Percentiles rank a stretch among this genome's conserved stretches.
These are phyloP conservation scores for Prunus padus DNA, from an alignment of 306 rosid genomes.

Conservation along the genomic window DNA sequence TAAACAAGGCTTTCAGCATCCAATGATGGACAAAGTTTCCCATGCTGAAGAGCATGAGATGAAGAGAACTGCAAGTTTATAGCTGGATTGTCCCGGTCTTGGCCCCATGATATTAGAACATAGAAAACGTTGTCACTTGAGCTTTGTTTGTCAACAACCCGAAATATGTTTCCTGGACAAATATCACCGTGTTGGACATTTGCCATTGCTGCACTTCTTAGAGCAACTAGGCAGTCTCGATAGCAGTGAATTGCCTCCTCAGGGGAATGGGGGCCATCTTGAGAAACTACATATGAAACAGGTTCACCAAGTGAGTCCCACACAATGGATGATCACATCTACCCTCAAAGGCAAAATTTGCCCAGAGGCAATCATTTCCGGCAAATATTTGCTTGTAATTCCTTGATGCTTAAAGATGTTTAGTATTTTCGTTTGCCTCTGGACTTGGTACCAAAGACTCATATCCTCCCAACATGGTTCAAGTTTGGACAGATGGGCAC, in stretches of 20 bases:
- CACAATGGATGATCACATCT: constrained; percentile 87
- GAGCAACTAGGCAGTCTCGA: constrained; percentile 72
- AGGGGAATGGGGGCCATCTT: constrained; percentile 56
- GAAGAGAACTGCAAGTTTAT: constrained; percentile 85
- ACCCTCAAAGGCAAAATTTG: constrained; percentile 66
- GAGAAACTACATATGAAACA: constrained; percentile 51
- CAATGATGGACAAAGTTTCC: constrained; percentile 87
- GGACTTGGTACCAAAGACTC: constrained; percentile 75
- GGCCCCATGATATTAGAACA: constrained; percentile 86
- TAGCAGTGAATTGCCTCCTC: constrained; percentile 77
- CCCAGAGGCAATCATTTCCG: constrained; percentile 80
- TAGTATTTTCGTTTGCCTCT: constrained; percentile 88
- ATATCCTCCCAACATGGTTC: too few relatives aligned
- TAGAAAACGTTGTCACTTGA: constrained; percentile 34
- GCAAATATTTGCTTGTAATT: constrained; percentile 62
- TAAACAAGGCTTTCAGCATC: constrained; percentile 90
- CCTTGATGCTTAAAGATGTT: constrained; percentile 73
- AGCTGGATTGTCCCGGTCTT: constrained; percentile 87
- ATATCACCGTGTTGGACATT: constrained; percentile 88
- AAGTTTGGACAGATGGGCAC: constrained; percentile 80
- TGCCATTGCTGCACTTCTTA: constrained; percentile 69
- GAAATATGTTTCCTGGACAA: constrained; percentile 75
- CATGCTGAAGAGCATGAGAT: constrained; percentile 87
- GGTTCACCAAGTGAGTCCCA: constrained; percentile 81
- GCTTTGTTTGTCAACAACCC: constrained; percentile 47